A percentile compares a stretch with the other conserved stretches of the same genome.
Evolutionary conservation across 75 land plant genomes (phyloP).

Genomic region (Sequoiadendron giganteum): DNA sequence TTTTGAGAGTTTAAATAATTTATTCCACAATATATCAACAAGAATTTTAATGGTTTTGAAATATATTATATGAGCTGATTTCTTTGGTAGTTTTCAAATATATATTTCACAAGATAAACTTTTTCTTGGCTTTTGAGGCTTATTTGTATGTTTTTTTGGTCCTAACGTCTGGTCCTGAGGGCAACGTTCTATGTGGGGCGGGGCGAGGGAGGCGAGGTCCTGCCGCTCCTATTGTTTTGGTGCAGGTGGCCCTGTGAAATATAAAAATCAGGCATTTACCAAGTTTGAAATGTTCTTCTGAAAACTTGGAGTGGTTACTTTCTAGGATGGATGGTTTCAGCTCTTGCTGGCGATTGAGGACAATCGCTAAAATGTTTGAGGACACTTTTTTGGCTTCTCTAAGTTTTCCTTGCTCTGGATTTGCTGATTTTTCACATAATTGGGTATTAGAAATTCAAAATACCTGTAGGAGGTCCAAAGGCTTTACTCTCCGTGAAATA

Average conservation of each 20-base stretch:
- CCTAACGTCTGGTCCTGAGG: too few relatives aligned
- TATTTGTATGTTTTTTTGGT: neutral
- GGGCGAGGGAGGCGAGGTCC: neutral
- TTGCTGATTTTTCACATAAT: neutral
- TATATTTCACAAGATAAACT: neutral
- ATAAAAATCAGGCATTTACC: neutral
- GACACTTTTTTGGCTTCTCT: neutral
- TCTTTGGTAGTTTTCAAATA: neutral
- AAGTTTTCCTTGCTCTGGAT: neutral
- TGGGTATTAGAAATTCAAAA: neutral
- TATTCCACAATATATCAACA: neutral
- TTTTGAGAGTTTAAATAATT: neutral
- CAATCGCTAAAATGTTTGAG: neutral
- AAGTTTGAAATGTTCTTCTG: neutral
- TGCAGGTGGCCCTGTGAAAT: neutral
- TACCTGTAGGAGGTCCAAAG: neutral
- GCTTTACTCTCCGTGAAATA: neutral
- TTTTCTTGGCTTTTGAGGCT: neutral
- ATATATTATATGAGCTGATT: neutral
- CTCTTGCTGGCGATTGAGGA: neutral
- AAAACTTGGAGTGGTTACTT: neutral
- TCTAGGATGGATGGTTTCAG: neutral
- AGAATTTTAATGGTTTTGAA: neutral
- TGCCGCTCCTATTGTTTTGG: neutral
- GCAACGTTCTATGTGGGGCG: too few relatives aligned